These are phyloP conservation scores for Solanum chacoense DNA, from an alignment of 305 asterid species.

Conservation along the genomic window DNA sequence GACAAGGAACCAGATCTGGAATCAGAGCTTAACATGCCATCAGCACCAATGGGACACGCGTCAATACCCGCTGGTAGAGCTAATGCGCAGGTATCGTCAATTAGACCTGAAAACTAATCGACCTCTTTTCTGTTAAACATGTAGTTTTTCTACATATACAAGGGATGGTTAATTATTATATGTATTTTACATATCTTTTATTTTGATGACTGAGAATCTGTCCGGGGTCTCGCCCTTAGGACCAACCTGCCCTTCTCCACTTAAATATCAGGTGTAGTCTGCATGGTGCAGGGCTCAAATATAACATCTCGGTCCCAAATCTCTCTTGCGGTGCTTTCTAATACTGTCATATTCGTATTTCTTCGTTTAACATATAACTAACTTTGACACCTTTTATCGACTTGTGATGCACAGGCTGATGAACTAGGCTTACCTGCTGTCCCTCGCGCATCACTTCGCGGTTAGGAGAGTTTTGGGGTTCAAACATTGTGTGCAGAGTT, in stretches of 20 bases:
- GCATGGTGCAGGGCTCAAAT: background rate
- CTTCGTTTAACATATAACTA: background rate
- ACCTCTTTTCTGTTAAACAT: background rate
- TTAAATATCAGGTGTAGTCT: background rate
- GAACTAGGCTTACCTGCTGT: constrained; percentile 94
- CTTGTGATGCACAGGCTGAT: constrained; percentile 52
- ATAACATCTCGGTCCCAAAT: background rate
- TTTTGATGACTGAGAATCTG: background rate
- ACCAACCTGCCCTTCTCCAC: background rate
- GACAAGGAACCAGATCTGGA: constrained; percentile 69
- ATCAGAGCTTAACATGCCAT: constrained; percentile 74
- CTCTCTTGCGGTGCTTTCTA: constrained; percentile 27
- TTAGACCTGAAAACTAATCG: background rate
- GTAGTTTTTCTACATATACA: background rate
- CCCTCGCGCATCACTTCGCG: constrained; percentile 83
- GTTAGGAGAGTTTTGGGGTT: constrained; percentile 21
- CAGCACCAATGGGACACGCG: constrained; percentile 76
- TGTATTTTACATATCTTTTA: background rate
- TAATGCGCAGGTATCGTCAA: constrained; percentile 42
- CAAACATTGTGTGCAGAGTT: background rate
- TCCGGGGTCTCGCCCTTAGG: background rate
- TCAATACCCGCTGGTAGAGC: constrained; percentile 42
- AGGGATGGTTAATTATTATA: background rate
- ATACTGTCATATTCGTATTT: background rate
- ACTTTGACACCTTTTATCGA: background rate